Evolutionary conservation across 1,284 basidiomycete species (phyloP), one percentile per base, ranked within the genome.

Genomic region (Polyporus tsugae): DNA sequence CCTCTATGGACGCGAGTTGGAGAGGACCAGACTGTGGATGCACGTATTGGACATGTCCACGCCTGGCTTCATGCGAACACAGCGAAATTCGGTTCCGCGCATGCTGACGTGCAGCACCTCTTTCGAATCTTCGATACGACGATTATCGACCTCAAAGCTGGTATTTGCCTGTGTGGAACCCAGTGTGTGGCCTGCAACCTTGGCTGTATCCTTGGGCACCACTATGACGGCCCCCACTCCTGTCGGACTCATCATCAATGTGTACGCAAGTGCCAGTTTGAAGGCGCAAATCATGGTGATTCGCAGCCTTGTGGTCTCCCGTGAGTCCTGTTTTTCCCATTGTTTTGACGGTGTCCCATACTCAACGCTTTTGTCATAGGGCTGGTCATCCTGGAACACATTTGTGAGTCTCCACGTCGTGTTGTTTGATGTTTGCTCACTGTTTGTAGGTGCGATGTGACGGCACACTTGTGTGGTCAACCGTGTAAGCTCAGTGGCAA

Each of bases 351-450:
- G n/a, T n/a, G n/a, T n/a, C n/a, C n/a, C 22, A 5, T 38, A 5
- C 17, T 41, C 22, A 39, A 25, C 15, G 29, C 39, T 15, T 4
- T 22, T n/a, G 33, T 52, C 65, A 25, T 19, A 90, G 89, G 15
- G 88, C 87, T 15, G 88, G 89, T 0, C 89, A 90, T 68, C 75
- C 82, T 11, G 86, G 87, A 19, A 78, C 77, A 9, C 89, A 90
- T 70, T 82, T 88, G 87, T 87, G 76, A 29, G 66, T 25, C n/a
- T n/a, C n/a, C n/a, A 46, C n/a, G 6, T 41, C 19, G 57, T 19
- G 13, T 42, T n/a, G 9, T 33, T 7, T 41, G 22, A 39, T 44
- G 6, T 19, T 44, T 19, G 2, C 9, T 49, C 17, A 35, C 53
- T 49, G 39, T 7, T 7, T 22, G 6, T 62, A 89, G 87, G 66